Evolutionary conservation across 2,329 filamentous ascomycete genomes (phyloP), one percentile per base, ranked within the genome.

Genomic region (Ascochyta clinopodiicola): DNA sequence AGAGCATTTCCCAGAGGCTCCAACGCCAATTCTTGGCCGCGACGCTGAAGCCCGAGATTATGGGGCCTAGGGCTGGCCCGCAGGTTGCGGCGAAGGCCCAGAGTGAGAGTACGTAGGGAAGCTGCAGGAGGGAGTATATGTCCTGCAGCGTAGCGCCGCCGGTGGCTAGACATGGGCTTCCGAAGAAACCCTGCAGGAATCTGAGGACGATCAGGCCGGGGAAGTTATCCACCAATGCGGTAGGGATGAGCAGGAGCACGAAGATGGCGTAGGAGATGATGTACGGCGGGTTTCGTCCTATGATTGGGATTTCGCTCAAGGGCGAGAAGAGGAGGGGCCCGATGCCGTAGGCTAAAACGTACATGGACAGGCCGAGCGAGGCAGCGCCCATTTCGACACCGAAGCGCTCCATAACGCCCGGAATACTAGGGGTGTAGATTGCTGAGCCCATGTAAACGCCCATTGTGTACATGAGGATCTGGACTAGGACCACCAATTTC

Each of bases 1-100:
- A 96, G 22, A 95, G 80, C 73, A 94, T 91, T 64, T 96, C 85
- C 89, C 90, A 94, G 76, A 94, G 92, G 0, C 93, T 81, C 90
- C 91, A 95, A 60, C 90, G 81, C 91, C 91, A 95, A 49, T 88
- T 88, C 1, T 82, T 77, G 0, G 84, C 84, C 59, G 92, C 87
- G 6, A 85, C 84, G 5, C 92, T 80, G 73, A 87, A 96, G 13
- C 92, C 92, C 58, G 90, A 91, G 13, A 89, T 83, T 1, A 96
- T 72, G 19, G 79, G 79, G 0, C 77, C 72, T 1, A 79, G 88
- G 0, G 89, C 90, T 34, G 91, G 91, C 0, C 91, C 91, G 42
- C 72, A 75, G 0, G 75, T 79, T 0, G 77, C 77, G 0, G 78
- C 75, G n/a, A 79, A 71, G 0, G 77, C 77, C 78, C 78, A 80